phyloP scores from a whole-genome alignment of 2,329 filamentous ascomycete genomes.

The Fusarium xyrophilum region DNA sequence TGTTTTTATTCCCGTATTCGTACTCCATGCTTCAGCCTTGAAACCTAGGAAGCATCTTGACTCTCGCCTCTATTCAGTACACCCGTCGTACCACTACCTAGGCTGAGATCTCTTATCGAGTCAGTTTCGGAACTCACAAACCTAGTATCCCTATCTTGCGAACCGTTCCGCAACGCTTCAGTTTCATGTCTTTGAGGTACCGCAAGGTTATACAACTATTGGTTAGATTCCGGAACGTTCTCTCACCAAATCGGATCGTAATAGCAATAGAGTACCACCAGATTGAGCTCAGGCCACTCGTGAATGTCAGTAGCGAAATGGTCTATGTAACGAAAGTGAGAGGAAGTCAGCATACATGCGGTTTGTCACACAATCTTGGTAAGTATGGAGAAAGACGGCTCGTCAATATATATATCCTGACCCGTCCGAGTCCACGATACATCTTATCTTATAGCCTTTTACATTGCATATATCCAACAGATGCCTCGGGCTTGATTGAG shows the following conservation, averaged over 20 bases:
- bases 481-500: not conserved
- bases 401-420: not conserved
- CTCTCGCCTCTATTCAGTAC: slow-evolving; percentile 1
- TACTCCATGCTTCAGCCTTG: slow-evolving; percentile 13
- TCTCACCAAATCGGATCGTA: not conserved
- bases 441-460: not conserved
- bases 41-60: slow-evolving; percentile 6
- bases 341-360: not conserved
- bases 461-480: not conserved
- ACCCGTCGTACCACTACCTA: not conserved
- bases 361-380: not conserved
- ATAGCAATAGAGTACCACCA: not conserved
- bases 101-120: not conserved
- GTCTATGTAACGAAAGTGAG: not conserved
- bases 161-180: too few species aligned
- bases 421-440: not conserved
- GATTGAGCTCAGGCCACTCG: not conserved
- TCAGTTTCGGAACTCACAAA: not conserved
- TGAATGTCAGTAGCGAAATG: not conserved
- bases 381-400: not conserved
- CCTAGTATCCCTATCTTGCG: not conserved
- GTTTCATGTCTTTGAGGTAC: not conserved
- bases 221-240: not conserved
- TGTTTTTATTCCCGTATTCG: slow-evolving; percentile 25
- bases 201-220: not conserved